These are phyloP conservation scores for Dujonia santamariae DNA, from an alignment of 1,139 yeast genomes.

Conservation along the genomic window DNA sequence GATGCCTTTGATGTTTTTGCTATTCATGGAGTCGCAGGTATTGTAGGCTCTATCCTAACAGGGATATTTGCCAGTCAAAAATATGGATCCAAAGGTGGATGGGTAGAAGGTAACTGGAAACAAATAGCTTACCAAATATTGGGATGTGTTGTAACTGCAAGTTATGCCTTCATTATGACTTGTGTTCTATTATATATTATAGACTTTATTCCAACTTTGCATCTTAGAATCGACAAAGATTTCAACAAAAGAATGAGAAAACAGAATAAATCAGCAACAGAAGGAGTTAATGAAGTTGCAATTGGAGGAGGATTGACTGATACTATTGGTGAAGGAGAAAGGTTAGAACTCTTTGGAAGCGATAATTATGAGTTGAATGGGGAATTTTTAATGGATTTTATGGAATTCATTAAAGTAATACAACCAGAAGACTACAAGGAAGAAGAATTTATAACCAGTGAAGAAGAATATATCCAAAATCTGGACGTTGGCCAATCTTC, in stretches of 20 bases:
- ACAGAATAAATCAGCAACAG: conserved; percentile 1
- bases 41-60: conserved; percentile 40
- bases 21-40: conserved; percentile 45
- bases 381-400: conserved; percentile 47
- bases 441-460: conserved; percentile 12
- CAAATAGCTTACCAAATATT: conserved; percentile 49
- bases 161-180: conserved; percentile 36
- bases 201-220: conserved; percentile 45
- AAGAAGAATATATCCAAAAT: conserved; percentile 8
- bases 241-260: conserved; percentile 33
- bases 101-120: conserved; percentile 45
- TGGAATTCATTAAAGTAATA: conserved; percentile 44
- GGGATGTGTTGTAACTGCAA: conserved; percentile 40
- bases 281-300: conserved; percentile 4
- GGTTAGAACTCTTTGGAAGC: conserved; percentile 45
- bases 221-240: conserved; percentile 43
- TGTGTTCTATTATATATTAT: conserved; percentile 38
- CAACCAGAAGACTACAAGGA: conserved; percentile 39
- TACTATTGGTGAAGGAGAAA: conserved; percentile 20
- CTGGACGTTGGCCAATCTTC: conserved; percentile 11
- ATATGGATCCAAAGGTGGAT: conserved; percentile 42
- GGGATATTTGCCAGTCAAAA: conserved; percentile 38
- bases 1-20: conserved; percentile 48
- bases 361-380: conserved; percentile 52
- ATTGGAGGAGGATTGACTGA: conserved; percentile 9